Base-by-base conservation (phyloP, 371 early-diverging fungal species). In the Mortierella sp. region DNA sequence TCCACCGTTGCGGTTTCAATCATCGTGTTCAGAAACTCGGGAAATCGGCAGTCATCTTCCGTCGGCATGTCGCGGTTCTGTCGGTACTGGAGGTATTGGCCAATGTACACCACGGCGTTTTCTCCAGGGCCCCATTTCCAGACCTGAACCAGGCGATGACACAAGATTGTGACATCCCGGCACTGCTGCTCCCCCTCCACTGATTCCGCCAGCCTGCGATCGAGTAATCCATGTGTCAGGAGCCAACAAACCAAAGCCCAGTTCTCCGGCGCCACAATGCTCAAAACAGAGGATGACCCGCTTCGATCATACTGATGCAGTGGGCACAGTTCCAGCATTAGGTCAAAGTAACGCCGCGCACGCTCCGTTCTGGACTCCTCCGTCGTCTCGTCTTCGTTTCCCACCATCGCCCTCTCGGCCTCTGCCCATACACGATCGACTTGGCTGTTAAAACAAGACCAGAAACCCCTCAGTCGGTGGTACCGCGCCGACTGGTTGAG, bases 11-110 rank as follows among this genome's bases (percentile, higher is more conserved):
- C 3, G 24, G 44, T 27, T 3, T 71, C 32, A 12, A 79, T 78
- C 82, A 85, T 76, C 46, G 27, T 70, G 58, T 81, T 78, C 48
- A 85, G 63, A 60, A 85, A 85, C n/a, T 85, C 82, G 10, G 86
- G 86, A n/a, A 85, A 44, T 1, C 82, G 82, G 38, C 76, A 79
- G 14, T 82, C 86, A n/a, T 38, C 75, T 41, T 85, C 86, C n/a
- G 77, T 49, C 3, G 79, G 75, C 79, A 82, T 75, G 56, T 85
- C 80, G 7, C 77, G 82, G 44, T 79, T 82, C 4, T 70, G 75
- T 41, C 75, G 70, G 10, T 43, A 35, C n/a, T 75, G 24, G 72
- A 77, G 82, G 58, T 63, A 60, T 0, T 72, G 79, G 63, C 74
- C 79, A 3, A 85, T 14, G 4, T 32, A 54, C 4, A 68, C 54